Evolutionary conservation across 768 basidiomycete species (phyloP), one percentile per base, ranked within the genome.

Genomic region (Cytidiella melzeri): DNA sequence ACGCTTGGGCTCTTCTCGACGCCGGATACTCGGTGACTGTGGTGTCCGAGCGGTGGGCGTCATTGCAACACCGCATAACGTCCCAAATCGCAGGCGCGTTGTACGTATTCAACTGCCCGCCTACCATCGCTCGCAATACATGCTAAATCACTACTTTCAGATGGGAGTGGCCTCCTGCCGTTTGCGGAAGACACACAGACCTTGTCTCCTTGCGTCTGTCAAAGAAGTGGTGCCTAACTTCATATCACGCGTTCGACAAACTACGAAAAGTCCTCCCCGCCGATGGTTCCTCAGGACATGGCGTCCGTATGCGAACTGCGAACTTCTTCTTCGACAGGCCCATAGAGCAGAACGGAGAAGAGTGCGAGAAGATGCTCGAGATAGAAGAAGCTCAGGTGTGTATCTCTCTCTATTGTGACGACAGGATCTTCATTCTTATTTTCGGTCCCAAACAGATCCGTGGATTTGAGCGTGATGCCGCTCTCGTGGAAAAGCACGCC

Each of bases 91-190:
- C 57, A 1, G 57, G 55, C n/a, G 55, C 62, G 4, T 47, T 67
- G 63, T 65, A 54, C 50, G 62, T 53, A 28, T 15, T 11, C 40
- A 19, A 15, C 11, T 15, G 41, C 26, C 3, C 34, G 23, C 19
- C 25, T 45, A n/a, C 43, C 18, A 37, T 36, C 38, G n/a, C n/a
- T n/a, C n/a, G n/a, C n/a, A n/a, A n/a, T 13, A 34, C 13, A 41
- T 41, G 15, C 56, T 1, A 49, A 49, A 38, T 51, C 34, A 30
- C 40, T 27, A 44, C 41, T 43, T 18, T 38, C 44, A 64, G 65
- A 19, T 69, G 69, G 69, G 69, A 70, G 48, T 69, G 61, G 53
- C 68, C 68, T 1, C 68, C 69, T 15, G 69, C 69, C 3, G 69
- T 70, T 18, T 69, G 69, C 51, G 69, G 69, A 40, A 57, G 64